These are phyloP conservation scores for Parasarocladium wereldwijsianum DNA, from an alignment of 2,329 filamentous ascomycete species.

Conservation along the genomic window DNA sequence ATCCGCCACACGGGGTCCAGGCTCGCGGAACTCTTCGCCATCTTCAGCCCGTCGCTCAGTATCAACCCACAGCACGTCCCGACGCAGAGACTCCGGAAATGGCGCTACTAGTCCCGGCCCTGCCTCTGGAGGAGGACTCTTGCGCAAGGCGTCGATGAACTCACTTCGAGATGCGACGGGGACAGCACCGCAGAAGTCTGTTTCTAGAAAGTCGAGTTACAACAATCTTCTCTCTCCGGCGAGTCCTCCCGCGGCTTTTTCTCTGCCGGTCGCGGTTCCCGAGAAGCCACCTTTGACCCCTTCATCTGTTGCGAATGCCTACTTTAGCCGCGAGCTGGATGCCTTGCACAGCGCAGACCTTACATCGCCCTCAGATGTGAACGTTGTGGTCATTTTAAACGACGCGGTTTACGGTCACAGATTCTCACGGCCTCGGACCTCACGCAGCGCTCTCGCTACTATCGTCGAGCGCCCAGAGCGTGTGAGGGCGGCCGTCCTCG, in stretches of 20 bases:
- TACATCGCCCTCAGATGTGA: conserved; percentile 21
- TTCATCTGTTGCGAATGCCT: conserved; percentile 45
- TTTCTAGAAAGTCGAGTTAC: conserved; percentile 34
- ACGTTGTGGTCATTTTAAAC: conserved; percentile 75
- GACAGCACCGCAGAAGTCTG: conserved; percentile 18
- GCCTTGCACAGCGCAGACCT: conserved; percentile 35
- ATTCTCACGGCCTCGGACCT: conserved; percentile 69
- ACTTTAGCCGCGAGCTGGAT: conserved; percentile 56
- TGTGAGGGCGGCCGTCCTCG: conserved; percentile 69
- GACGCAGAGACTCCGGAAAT: conserved; percentile 20
- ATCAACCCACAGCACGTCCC: conserved; percentile 27
- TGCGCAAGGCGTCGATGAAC: conserved; percentile 42
- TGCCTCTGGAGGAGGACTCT: conserved; percentile 26
- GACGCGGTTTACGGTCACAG: conserved; percentile 93
- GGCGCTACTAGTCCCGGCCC: too few species aligned
- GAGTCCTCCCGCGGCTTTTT: conserved; percentile 20
- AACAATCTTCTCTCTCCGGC: conserved; percentile 28
- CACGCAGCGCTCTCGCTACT: conserved; percentile 52
- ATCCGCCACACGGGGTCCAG: conserved; percentile 9
- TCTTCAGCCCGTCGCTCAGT: conserved; percentile 22
- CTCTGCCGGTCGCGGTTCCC: conserved; percentile 12
- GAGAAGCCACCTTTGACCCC: conserved; percentile 29
- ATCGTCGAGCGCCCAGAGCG: conserved; percentile 93
- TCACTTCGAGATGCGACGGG: conserved; percentile 37
- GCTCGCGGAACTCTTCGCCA: conserved; percentile 22